phyloP scores from a whole-genome alignment of 352 stramenopile genomes.

The Aphanomyces stellatus region DNA sequence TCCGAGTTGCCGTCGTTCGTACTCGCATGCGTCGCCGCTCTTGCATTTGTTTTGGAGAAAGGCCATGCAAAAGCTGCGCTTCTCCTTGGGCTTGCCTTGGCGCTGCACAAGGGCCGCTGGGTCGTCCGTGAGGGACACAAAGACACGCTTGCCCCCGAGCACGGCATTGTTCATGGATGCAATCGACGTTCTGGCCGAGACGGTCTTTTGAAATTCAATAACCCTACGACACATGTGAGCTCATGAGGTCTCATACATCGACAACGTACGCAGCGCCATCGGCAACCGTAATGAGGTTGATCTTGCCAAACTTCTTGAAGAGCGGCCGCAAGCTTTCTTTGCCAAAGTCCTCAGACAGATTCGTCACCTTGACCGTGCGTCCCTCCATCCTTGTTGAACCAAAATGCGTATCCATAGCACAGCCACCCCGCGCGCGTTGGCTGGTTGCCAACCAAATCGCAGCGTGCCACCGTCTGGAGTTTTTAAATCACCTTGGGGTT shows the following conservation, averaged over 20 bases:
- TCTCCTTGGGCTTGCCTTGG: too few relatives aligned
- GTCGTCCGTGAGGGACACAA: background rate
- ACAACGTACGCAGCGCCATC: constrained; percentile 14
- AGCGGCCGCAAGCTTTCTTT: constrained; percentile 2
- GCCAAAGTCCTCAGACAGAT: background rate
- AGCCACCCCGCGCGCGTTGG: background rate
- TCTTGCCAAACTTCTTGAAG: constrained; percentile 21
- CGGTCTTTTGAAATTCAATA: constrained; percentile 13
- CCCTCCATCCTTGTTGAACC: background rate
- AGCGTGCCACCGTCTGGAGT: too few relatives aligned
- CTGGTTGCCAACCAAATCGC: too few relatives aligned
- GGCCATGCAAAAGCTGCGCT: too few relatives aligned
- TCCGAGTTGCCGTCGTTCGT: background rate
- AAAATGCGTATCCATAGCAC: background rate
- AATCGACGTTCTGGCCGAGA: background rate
- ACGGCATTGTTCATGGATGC: constrained; percentile 10
- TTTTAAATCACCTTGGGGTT: too few relatives aligned
- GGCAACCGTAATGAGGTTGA: background rate
- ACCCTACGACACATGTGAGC: background rate
- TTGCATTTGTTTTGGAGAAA: background rate
- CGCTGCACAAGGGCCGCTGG: too few relatives aligned
- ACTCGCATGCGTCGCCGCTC: background rate
- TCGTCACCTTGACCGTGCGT: background rate
- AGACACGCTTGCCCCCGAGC: background rate
- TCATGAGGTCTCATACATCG: background rate